Evolutionary conservation across 1,284 basidiomycete species (phyloP).

Genomic region (Singerocomus rubriflavus): DNA sequence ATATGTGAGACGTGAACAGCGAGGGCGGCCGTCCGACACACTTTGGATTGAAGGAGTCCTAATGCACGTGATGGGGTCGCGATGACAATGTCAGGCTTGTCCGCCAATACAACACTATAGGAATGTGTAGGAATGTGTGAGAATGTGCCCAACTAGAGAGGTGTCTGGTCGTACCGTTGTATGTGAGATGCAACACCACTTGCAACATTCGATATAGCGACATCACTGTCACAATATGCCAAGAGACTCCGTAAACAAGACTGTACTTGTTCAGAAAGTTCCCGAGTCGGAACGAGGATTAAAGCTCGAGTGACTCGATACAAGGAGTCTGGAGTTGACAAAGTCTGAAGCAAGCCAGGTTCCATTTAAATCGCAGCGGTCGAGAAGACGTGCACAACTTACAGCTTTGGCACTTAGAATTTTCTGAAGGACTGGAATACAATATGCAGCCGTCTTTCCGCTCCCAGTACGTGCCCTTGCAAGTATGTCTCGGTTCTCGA

Average conservation of each 20-base stretch:
- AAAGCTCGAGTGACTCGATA: slow-evolving; percentile 72
- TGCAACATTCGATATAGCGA: slow-evolving; percentile 79
- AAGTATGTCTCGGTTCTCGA: slow-evolving; percentile 90
- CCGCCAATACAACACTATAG: slow-evolving; percentile 73
- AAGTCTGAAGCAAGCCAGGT: slow-evolving; percentile 25
- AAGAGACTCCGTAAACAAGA: slow-evolving; percentile 67
- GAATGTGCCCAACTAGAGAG: not conserved
- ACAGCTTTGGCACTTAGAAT: slow-evolving; percentile 80
- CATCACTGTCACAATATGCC: slow-evolving; percentile 74
- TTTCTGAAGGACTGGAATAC: slow-evolving; percentile 88
- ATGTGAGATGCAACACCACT: slow-evolving; percentile 70
- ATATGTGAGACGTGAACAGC: slow-evolving; percentile 2
- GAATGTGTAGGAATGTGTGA: slow-evolving; percentile 1
- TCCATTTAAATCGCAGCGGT: slow-evolving; percentile 1
- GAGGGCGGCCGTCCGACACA: slow-evolving; percentile 23
- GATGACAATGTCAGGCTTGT: slow-evolving; percentile 90
- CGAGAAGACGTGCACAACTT: slow-evolving; percentile 36
- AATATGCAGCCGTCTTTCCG: slow-evolving; percentile 97
- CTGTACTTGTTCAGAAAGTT: slow-evolving; percentile 89
- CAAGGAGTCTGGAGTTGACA: slow-evolving; percentile 39
- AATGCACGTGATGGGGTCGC: slow-evolving; percentile 89
- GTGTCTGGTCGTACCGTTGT: slow-evolving; percentile 55
- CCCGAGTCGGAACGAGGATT: slow-evolving; percentile 92
- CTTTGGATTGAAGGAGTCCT: slow-evolving; percentile 77
- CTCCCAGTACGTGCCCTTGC: slow-evolving; percentile 93